Evolutionary conservation across 768 basidiomycete species (phyloP).

Genomic region (Termitomyces sp.): DNA sequence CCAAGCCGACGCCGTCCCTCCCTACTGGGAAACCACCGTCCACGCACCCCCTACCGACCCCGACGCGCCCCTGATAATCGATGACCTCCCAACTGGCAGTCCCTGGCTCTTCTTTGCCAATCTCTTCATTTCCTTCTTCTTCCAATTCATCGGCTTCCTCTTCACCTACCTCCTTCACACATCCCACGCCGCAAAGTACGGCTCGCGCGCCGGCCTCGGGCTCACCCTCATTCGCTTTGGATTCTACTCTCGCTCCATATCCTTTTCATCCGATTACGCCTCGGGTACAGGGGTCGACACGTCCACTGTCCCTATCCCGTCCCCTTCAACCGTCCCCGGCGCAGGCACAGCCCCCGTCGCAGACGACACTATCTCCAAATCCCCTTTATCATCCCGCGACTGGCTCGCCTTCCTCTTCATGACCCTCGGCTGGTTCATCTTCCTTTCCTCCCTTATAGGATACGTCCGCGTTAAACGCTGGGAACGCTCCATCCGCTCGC

Average conservation of each 20-base stretch:
- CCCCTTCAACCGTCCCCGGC: background rate
- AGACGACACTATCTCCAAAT: constrained; percentile 23
- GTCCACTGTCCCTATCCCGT: background rate
- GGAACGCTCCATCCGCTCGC: constrained; percentile 64
- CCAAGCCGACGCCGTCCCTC: constrained; percentile 84
- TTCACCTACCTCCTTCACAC: constrained; percentile 91
- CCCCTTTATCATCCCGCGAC: constrained; percentile 53
- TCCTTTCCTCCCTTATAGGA: constrained; percentile 77
- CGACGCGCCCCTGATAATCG: constrained; percentile 68
- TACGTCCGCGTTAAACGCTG: constrained; percentile 85
- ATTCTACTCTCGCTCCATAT: constrained; percentile 50
- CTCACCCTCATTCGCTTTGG: constrained; percentile 79
- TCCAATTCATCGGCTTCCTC: constrained; percentile 93
- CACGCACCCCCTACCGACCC: constrained; percentile 57
- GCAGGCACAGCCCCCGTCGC: constrained; percentile 38
- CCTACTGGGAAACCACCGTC: constrained; percentile 96
- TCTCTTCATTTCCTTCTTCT: constrained; percentile 85
- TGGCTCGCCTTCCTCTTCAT: constrained; percentile 93
- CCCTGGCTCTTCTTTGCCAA: constrained; percentile 70
- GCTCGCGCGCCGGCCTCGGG: constrained; percentile 33
- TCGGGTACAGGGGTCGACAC: background rate
- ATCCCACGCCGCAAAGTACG: constrained; percentile 90
- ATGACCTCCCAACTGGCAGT: constrained; percentile 85
- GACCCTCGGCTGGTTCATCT: constrained; percentile 90
- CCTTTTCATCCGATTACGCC: constrained; percentile 19